Percentiles rank a stretch among this genome's conserved stretches.
These are phyloP conservation scores for Fusarium sp. DNA, from an alignment of 2,329 filamentous ascomycete genomes.

Conservation along the genomic window DNA sequence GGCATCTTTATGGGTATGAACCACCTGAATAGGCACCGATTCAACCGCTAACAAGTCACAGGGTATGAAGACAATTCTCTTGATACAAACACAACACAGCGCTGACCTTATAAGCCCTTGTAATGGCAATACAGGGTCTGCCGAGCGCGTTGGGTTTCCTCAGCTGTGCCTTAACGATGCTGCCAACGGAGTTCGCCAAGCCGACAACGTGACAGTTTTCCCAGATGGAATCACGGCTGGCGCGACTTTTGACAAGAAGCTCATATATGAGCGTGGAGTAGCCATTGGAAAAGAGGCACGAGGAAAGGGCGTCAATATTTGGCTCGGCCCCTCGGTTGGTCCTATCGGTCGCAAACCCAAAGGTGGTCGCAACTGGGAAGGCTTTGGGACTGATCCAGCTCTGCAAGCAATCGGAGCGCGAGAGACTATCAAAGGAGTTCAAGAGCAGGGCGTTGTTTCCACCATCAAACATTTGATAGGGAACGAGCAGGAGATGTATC, in stretches of 20 bases:
- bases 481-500: slow-evolving; percentile 71
- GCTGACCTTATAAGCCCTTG: slow-evolving; percentile 63
- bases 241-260: slow-evolving; percentile 78
- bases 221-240: slow-evolving; percentile 82
- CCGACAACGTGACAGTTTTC: slow-evolving; percentile 80
- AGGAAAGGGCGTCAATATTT: slow-evolving; percentile 78
- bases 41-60: slow-evolving; percentile 8
- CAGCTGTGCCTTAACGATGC: slow-evolving; percentile 78
- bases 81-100: fast-evolving
- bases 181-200: slow-evolving; percentile 76
- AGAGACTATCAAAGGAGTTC: slow-evolving; percentile 79
- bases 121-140: slow-evolving; percentile 81
- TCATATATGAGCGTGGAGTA: slow-evolving; percentile 75
- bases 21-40: background rate
- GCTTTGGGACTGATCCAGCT: slow-evolving; percentile 76
- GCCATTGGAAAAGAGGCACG: slow-evolving; percentile 77
- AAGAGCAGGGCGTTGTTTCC: slow-evolving; percentile 67
- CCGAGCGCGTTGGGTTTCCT: slow-evolving; percentile 75
- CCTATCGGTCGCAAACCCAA: slow-evolving; percentile 77
- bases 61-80: slow-evolving; percentile 8
- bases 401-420: slow-evolving; percentile 81
- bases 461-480: slow-evolving; percentile 67
- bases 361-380: slow-evolving; percentile 81
- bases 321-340: slow-evolving; percentile 76
- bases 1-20: slow-evolving; percentile 74